Evolutionary conservation across 2,329 filamentous ascomycete genomes (phyloP).

Genomic region (Pestalotiopsis sp.): DNA sequence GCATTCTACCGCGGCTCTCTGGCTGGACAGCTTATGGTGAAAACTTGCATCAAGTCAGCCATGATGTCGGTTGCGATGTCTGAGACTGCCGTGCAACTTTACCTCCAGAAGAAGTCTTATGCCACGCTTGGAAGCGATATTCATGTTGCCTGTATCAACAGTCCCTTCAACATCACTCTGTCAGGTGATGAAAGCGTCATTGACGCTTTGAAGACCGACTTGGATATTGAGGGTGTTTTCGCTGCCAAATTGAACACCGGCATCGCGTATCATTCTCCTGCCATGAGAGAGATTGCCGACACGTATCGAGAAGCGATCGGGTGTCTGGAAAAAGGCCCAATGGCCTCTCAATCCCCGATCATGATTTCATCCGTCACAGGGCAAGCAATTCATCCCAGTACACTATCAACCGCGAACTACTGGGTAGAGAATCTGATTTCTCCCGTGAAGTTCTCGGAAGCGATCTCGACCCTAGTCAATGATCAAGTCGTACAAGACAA

Average conservation of each 20-base stretch:
- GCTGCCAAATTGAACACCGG: conserved; percentile 28
- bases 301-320: conserved; percentile 9
- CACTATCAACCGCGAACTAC: conserved; percentile 18
- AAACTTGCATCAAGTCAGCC: too few relatives aligned
- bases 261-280: conserved; percentile 36
- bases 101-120: too few relatives aligned
- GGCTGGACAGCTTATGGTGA: too few relatives aligned
- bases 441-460: conserved; percentile 23
- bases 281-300: conserved; percentile 27
- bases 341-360: too few relatives aligned
- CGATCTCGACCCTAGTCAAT: background rate
- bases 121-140: too few relatives aligned
- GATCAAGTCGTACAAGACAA: too few relatives aligned
- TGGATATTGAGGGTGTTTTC: conserved; percentile 26
- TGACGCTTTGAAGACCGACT: conserved; percentile 17
- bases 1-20: too few relatives aligned
- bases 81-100: too few relatives aligned
- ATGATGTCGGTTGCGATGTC: too few relatives aligned
- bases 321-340: background rate
- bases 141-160: conserved; percentile 31
- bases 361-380: background rate
- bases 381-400: background rate
- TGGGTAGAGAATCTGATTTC: conserved; percentile 28
- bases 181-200: conserved; percentile 30
- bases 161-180: conserved; percentile 32